A percentile compares a stretch with the other conserved stretches of the same genome.
phyloP scores from a whole-genome alignment of 2,329 filamentous ascomycete species.

The Penicillium sp. region DNA sequence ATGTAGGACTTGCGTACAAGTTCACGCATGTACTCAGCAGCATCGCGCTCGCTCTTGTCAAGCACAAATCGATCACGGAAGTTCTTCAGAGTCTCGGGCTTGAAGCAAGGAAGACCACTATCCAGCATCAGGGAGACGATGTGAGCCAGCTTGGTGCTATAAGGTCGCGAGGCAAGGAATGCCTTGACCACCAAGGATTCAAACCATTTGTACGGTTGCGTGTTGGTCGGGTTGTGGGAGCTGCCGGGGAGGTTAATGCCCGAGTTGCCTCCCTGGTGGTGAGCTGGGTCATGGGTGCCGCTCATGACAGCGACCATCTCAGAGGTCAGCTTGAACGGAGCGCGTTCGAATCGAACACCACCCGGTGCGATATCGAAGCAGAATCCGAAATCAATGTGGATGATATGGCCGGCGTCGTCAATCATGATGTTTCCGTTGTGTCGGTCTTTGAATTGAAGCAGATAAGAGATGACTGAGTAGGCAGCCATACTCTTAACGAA shows the following conservation, averaged over 20 bases:
- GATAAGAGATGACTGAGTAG: slow-evolving; percentile 94
- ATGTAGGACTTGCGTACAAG: slow-evolving; percentile 87
- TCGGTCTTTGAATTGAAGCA: slow-evolving; percentile 97
- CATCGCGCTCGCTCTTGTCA: slow-evolving; percentile 87
- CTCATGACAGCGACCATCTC: slow-evolving; percentile 99
- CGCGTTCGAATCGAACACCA: slow-evolving; percentile 95
- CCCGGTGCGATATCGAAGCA: slow-evolving; percentile 98
- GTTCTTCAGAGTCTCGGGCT: slow-evolving; percentile 89
- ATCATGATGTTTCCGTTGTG: slow-evolving; percentile 99
- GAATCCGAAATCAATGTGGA: slow-evolving; percentile 99
- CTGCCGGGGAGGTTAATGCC: slow-evolving; percentile 33
- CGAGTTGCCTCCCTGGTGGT: slow-evolving; percentile 28
- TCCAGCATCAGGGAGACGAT: slow-evolving; percentile 95
- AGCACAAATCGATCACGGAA: slow-evolving; percentile 91
- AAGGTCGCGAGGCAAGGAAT: slow-evolving; percentile 83
- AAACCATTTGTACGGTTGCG: slow-evolving; percentile 92
- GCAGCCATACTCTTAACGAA: slow-evolving; percentile 99
- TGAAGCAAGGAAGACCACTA: slow-evolving; percentile 94
- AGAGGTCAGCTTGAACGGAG: slow-evolving; percentile 94
- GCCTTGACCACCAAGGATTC: slow-evolving; percentile 95
- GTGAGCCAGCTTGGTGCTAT: slow-evolving; percentile 85
- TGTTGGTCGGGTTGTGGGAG: slow-evolving; percentile 57
- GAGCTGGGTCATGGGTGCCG: slow-evolving; percentile 54
- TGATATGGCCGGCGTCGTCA: slow-evolving; percentile 92
- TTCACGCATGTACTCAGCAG: slow-evolving; percentile 89